phyloP scores from a whole-genome alignment of 768 basidiomycete genomes.

The Russula brevipes region DNA sequence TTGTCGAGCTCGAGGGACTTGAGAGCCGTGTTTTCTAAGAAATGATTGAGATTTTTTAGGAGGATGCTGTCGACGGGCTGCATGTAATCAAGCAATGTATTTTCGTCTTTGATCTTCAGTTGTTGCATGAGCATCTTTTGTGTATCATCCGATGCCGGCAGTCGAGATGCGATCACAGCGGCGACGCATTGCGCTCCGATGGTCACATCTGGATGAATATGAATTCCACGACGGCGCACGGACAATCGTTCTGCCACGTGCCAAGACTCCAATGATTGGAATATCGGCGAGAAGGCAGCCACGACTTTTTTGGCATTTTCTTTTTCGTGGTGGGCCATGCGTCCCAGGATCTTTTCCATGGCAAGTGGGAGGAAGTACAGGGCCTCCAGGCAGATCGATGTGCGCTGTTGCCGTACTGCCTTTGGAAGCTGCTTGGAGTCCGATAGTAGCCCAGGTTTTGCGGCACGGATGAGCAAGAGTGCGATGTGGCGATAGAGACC shows the following conservation, averaged over 20 bases:
- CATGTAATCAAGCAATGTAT: neutral
- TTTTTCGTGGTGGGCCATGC: neutral
- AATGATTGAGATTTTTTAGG: constrained; percentile 6
- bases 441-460: neutral
- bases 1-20: too few relatives aligned
- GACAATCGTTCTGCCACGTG: neutral
- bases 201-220: neutral
- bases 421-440: constrained; percentile 1
- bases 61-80: neutral
- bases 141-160: neutral
- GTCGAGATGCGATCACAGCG: neutral
- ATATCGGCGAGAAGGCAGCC: neutral
- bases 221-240: neutral
- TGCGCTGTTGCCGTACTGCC: neutral
- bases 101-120: neutral
- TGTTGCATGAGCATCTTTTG: neutral
- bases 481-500: neutral
- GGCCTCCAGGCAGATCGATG: neutral
- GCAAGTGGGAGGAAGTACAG: neutral
- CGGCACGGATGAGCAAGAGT: neutral
- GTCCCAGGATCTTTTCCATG: neutral
- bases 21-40: neutral
- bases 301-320: neutral
- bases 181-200: constrained; percentile 11
- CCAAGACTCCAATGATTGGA: neutral